A percentile compares a stretch with the other conserved stretches of the same genome.
Conservation (phyloP, 2,329 filamentous ascomycete species). For the Talaromyces sp. region DNA sequence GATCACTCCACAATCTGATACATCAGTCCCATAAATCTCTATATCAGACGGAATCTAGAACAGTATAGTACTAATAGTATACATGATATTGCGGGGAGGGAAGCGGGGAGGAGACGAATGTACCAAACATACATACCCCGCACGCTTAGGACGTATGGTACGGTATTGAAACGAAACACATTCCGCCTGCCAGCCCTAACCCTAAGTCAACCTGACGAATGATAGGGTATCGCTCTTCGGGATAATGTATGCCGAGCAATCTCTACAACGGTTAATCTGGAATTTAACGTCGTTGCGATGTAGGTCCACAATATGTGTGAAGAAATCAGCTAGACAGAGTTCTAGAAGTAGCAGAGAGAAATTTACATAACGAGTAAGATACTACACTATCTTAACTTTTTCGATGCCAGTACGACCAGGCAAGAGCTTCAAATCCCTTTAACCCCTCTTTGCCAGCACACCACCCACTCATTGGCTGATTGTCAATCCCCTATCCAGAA, state of each 20-base stretch:
- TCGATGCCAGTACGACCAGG: neutral
- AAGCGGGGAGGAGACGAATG: neutral
- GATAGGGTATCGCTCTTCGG: neutral
- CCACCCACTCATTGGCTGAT: neutral
- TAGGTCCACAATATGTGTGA: neutral
- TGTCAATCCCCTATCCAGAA: neutral
- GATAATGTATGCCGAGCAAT: conserved; percentile 1
- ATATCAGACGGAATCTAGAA: neutral
- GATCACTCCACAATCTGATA: neutral
- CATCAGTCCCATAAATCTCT: neutral
- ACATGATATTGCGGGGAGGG: neutral
- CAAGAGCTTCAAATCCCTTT: neutral
- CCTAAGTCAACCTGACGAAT: neutral
- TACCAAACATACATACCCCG: neutral
- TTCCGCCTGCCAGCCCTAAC: neutral
- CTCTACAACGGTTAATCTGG: neutral
- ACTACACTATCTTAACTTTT: neutral
- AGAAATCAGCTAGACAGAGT: too few relatives aligned
- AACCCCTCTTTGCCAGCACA: conserved; percentile 1
- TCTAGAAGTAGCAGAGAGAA: neutral
- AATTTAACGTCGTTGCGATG: neutral
- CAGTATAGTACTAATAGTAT: neutral
- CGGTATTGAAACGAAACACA: neutral
- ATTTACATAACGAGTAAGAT: neutral
- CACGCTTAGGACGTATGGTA: neutral